Conservation (phyloP, 208 protist genomes). For the Acanthamoeba divionensis region DNA sequence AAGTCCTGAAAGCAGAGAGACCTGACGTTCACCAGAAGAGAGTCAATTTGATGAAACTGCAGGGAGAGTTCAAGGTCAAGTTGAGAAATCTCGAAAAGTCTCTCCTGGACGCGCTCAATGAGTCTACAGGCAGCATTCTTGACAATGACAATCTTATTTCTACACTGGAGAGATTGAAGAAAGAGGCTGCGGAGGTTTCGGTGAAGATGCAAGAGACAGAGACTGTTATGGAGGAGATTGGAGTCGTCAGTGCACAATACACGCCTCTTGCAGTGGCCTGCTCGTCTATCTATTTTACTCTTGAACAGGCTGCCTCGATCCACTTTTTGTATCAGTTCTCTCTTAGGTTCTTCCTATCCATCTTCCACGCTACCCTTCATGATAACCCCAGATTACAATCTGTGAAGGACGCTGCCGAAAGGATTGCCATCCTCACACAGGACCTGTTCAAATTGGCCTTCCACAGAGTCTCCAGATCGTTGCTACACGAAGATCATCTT, state of each 20-base stretch:
- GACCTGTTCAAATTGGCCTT: constrained; percentile 73
- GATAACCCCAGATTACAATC: constrained; percentile 53
- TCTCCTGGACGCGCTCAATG: constrained; percentile 91
- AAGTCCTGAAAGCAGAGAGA: constrained; percentile 84
- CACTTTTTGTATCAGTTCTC: constrained; percentile 96
- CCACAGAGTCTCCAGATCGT: constrained; percentile 77
- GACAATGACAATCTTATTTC: constrained; percentile 88
- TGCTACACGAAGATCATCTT: constrained; percentile 92
- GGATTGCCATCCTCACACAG: constrained; percentile 62
- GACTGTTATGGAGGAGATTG: constrained; percentile 87
- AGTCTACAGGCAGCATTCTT: constrained; percentile 92
- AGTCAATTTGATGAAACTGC: constrained; percentile 88
- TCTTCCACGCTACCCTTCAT: constrained; percentile 86
- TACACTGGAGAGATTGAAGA: constrained; percentile 92
- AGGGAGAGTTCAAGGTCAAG: constrained; percentile 93
- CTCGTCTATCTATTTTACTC: constrained; percentile 92
- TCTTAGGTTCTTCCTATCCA: constrained; percentile 91
- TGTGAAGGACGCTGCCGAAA: constrained; percentile 56
- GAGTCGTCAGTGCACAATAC: constrained; percentile 83
- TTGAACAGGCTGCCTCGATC: constrained; percentile 90
- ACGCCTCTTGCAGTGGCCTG: constrained; percentile 88
- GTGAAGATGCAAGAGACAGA: constrained; percentile 90
- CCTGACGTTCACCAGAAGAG: constrained; percentile 93
- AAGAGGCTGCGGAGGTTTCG: constrained; percentile 87
- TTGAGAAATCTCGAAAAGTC: constrained; percentile 93